Evolutionary conservation across 441 rosid species (phyloP).

Genomic region (Adansonia grandidieri): DNA sequence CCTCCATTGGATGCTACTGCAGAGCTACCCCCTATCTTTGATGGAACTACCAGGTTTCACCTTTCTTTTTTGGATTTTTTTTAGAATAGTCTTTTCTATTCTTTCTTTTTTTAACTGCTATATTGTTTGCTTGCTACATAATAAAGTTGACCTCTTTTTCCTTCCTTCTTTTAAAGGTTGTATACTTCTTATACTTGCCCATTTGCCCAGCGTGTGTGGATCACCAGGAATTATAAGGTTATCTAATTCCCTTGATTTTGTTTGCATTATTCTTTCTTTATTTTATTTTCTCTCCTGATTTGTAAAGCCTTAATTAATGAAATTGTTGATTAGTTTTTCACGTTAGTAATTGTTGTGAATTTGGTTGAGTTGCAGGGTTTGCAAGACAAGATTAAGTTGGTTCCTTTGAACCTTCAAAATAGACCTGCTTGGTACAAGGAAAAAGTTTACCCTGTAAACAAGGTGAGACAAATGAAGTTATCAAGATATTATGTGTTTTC

Average conservation of each 20-base stretch:
- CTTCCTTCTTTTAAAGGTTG: conserved; percentile 34
- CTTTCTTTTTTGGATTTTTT: not conserved
- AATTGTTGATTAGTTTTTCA: not conserved
- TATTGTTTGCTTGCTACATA: not conserved
- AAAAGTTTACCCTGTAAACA: conserved; percentile 50
- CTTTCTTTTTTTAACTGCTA: not conserved
- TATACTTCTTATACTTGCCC: conserved; percentile 57
- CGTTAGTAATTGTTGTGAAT: not conserved
- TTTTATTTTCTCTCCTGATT: too few relatives aligned
- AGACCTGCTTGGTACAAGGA: conserved; percentile 67
- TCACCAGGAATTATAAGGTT: conserved; percentile 61
- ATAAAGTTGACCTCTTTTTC: not conserved
- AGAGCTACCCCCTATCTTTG: conserved; percentile 54
- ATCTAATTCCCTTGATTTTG: not conserved
- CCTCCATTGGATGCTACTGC: conserved; percentile 48
- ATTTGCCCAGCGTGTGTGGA: conserved; percentile 65
- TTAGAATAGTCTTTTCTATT: not conserved
- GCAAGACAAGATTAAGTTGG: conserved; percentile 56
- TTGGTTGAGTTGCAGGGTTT: conserved; percentile 41
- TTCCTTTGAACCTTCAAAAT: conserved; percentile 52
- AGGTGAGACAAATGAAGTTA: conserved; percentile 37
- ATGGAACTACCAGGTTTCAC: conserved; percentile 60
- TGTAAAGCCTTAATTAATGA: not conserved
- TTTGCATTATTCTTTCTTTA: not conserved
- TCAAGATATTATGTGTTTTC: not conserved